Evolutionary conservation across 2,329 filamentous ascomycete genomes (phyloP), one percentile per base, ranked within the genome.

Genomic region (Berkeleyomyces basicola): DNA sequence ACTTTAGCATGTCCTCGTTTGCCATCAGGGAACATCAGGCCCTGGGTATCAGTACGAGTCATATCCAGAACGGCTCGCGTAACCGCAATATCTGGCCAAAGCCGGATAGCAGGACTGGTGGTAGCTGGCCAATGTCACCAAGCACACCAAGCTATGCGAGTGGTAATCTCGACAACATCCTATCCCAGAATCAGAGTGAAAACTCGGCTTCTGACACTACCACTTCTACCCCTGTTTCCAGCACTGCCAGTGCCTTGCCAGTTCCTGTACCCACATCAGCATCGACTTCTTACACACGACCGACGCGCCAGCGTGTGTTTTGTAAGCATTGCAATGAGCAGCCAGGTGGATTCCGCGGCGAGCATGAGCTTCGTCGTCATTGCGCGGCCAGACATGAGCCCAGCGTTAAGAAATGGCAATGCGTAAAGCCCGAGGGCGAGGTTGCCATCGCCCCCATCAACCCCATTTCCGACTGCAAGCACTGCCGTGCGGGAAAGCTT

Each of bases 381-480:
- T 79, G 79, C 61, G 80, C 81, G 49, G 75, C 78, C 42, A 82
- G 88, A 67, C 92, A 97, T 71, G 75, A 76, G 64, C 68, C 65
- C 9, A 67, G 72, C 3, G 77, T 82, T 59, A 81, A 76, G 70
- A 83, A 82, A 67, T 85, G 74, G 68, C 73, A 83, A 36, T 85
- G 82, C 68, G 74, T 79, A 40, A 79, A 84, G 66, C 82, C 83
- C 1, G 68, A 42, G 4, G 61, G 40, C 4, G 47, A n/a, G 14
- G n/a, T 42, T 9, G 33, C 36, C 1, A 23, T 65, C 11, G 44
- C 39, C 7, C 62, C 66, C 3, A 61, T 64, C 46, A 64, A 63
- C 55, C 85, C 90, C 47, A 80, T 97, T 42, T 77, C 78, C 59
- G 86, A 87, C 67, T 96, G 91, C 81, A 95, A 95, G 73, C 82